phyloP scores from a whole-genome alignment of 2,329 filamentous ascomycete species.

The Graphium sp. region DNA sequence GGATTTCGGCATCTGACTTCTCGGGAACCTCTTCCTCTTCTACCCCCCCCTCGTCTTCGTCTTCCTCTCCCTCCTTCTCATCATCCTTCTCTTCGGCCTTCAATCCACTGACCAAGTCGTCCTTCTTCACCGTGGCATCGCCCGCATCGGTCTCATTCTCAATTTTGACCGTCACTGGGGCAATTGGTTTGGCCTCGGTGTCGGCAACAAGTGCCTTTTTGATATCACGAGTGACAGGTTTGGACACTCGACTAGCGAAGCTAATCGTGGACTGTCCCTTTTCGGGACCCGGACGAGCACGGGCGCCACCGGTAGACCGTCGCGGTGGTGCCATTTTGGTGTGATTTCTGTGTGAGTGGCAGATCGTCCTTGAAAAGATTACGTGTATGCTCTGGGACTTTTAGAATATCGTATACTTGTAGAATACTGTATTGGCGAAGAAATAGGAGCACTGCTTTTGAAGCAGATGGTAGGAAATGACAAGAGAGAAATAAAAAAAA shows the following conservation, averaged over 20 bases:
- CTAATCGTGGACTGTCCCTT: conserved; percentile 38
- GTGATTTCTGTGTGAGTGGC: conserved; percentile 5
- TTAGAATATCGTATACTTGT: too few relatives aligned
- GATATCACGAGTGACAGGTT: conserved; percentile 26
- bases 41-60: conserved; percentile 8
- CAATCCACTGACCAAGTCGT: too few relatives aligned
- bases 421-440: too few relatives aligned
- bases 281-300: conserved; percentile 15
- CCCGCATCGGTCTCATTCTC: conserved; percentile 7
- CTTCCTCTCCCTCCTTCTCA: conserved; percentile 9
- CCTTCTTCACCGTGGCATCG: conserved; percentile 10
- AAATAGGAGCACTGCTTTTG: too few relatives aligned
- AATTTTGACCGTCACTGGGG: conserved; percentile 11
- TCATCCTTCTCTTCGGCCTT: conserved; percentile 7
- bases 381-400: too few relatives aligned
- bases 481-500: too few relatives aligned
- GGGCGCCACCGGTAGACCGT: conserved; percentile 24
- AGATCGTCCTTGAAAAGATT: too few relatives aligned
- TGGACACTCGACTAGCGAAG: conserved; percentile 40
- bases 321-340: conserved; percentile 29
- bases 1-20: conserved; percentile 33
- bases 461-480: too few relatives aligned
- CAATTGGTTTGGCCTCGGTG: conserved; percentile 15
- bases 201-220: conserved; percentile 24
- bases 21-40: conserved; percentile 13